These are phyloP conservation scores for Salpingoeca rosetta DNA, from an alignment of 78 protist species.

Conservation along the genomic window DNA sequence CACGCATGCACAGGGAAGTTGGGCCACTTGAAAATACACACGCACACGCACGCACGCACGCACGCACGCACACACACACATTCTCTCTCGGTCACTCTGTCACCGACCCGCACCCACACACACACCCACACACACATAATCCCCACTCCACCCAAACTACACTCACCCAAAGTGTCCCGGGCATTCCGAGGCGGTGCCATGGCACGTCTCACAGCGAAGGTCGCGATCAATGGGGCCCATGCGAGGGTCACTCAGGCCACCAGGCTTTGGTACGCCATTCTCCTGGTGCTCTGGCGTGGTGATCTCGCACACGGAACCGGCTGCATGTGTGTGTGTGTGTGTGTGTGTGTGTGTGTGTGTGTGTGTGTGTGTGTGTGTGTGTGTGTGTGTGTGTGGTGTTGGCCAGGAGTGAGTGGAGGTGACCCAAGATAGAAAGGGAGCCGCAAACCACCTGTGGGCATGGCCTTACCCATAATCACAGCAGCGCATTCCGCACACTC, in stretches of 20 bases:
- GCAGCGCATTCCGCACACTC: not conserved
- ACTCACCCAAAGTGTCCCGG: conserved; percentile 99
- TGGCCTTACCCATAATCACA: not conserved
- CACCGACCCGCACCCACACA: too few relatives aligned
- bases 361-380: not conserved
- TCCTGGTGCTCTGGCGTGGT: conserved; percentile 36
- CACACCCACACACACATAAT: too few relatives aligned
- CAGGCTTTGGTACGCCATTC: conserved; percentile 66
- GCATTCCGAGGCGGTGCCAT: conserved; percentile 61
- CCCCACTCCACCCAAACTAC: too few relatives aligned
- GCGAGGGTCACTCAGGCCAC: conserved; percentile 84
- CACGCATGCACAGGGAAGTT: not conserved
- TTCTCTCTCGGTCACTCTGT: too few relatives aligned
- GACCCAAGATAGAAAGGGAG: not conserved
- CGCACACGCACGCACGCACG: conserved; percentile 7
- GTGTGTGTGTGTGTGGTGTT: not conserved
- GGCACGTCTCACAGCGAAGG: conserved; percentile 77
- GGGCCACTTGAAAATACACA: too few relatives aligned
- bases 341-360: not conserved
- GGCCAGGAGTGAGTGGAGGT: not conserved
- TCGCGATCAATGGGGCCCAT: conserved; percentile 82
- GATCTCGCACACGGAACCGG: conserved; percentile 50
- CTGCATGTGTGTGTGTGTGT: conserved; percentile 35
- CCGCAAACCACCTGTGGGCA: not conserved
- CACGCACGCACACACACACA: too few relatives aligned